Percentiles rank a stretch among this genome's conserved stretches.
These are phyloP conservation scores for Pythium phragmiticola DNA, from an alignment of 352 stramenopile species.

Conservation along the genomic window DNA sequence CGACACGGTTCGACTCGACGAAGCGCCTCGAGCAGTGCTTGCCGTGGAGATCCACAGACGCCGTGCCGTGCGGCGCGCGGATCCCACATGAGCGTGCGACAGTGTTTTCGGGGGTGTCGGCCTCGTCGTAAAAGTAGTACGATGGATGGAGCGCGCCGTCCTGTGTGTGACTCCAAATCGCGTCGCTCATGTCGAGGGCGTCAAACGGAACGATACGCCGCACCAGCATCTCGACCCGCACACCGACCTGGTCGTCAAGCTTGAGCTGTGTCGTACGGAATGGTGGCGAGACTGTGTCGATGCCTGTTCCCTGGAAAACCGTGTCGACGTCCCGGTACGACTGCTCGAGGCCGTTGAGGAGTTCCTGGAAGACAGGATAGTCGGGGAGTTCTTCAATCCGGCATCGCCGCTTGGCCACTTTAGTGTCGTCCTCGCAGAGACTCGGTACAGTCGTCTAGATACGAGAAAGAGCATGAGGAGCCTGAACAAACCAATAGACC, in stretches of 20 bases:
- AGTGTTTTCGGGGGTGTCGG: slow-evolving; percentile 26
- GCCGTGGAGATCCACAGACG: slow-evolving; percentile 38
- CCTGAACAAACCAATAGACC: background rate
- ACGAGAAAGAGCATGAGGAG: background rate
- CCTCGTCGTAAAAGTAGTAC: slow-evolving; percentile 26
- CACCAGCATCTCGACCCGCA: slow-evolving; percentile 36
- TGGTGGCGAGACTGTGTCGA: slow-evolving; percentile 14
- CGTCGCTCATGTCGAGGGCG: slow-evolving; percentile 28
- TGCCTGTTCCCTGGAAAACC: slow-evolving; percentile 17
- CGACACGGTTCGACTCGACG: slow-evolving; percentile 27
- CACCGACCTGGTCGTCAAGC: slow-evolving; percentile 26
- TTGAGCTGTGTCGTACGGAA: slow-evolving; percentile 25
- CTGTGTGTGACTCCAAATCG: slow-evolving; percentile 17
- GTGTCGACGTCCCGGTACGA: slow-evolving; percentile 9
- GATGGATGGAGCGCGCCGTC: slow-evolving; percentile 20
- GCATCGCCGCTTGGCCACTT: slow-evolving; percentile 8
- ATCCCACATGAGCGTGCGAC: slow-evolving; percentile 26
- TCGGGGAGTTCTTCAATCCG: slow-evolving; percentile 18
- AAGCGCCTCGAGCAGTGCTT: slow-evolving; percentile 46
- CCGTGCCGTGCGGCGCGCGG: slow-evolving; percentile 10
- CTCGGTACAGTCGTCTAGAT: slow-evolving; percentile 9
- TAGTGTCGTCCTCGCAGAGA: slow-evolving; percentile 5
- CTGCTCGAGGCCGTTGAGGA: slow-evolving; percentile 6
- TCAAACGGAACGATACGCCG: slow-evolving; percentile 38
- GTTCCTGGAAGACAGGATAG: slow-evolving; percentile 11